Evolutionary conservation across 2,329 filamentous ascomycete species (phyloP).

Genomic region (Cordyceps cicadae): DNA sequence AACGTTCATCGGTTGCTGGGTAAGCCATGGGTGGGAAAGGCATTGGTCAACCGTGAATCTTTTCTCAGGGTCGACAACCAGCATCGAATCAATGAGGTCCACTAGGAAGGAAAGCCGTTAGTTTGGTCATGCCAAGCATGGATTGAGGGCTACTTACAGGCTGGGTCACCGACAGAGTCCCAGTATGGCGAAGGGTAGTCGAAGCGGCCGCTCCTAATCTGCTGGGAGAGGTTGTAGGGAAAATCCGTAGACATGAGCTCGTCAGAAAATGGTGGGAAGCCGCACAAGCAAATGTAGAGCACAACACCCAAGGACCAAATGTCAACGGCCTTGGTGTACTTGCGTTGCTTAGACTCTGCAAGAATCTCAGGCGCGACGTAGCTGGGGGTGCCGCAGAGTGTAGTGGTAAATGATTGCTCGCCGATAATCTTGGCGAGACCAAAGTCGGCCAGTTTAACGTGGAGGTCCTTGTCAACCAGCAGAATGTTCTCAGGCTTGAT

Average conservation of each 20-base stretch:
- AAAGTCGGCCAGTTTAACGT: slow-evolving; percentile 91
- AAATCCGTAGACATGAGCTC: slow-evolving; percentile 76
- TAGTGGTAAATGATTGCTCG: slow-evolving; percentile 96
- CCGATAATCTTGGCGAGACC: slow-evolving; percentile 97
- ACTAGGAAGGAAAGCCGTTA: slow-evolving; percentile 33
- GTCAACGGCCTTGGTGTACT: slow-evolving; percentile 92
- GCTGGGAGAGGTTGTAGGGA: slow-evolving; percentile 77
- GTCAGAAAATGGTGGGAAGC: slow-evolving; percentile 94
- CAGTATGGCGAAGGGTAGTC: slow-evolving; percentile 96
- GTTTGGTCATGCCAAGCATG: neutral
- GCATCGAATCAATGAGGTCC: slow-evolving; percentile 90
- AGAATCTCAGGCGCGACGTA: slow-evolving; percentile 96
- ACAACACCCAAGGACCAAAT: slow-evolving; percentile 98
- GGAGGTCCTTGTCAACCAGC: slow-evolving; percentile 72
- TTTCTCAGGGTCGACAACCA: slow-evolving; percentile 75
- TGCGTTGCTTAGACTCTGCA: slow-evolving; percentile 68
- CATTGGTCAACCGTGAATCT: slow-evolving; percentile 87
- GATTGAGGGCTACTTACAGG: slow-evolving; percentile 39
- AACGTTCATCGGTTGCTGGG: slow-evolving; percentile 48
- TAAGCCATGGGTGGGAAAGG: slow-evolving; percentile 84
- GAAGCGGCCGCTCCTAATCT: slow-evolving; percentile 82
- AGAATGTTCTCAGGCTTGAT: slow-evolving; percentile 98
- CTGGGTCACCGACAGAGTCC: slow-evolving; percentile 55
- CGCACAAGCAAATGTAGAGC: slow-evolving; percentile 92
- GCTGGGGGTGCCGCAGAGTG: slow-evolving; percentile 90